Percentiles rank a stretch among this genome's conserved stretches.
Evolutionary conservation across 176 grass and related monocot genomes (phyloP).

Genomic region (Dactylis glomerata): DNA sequence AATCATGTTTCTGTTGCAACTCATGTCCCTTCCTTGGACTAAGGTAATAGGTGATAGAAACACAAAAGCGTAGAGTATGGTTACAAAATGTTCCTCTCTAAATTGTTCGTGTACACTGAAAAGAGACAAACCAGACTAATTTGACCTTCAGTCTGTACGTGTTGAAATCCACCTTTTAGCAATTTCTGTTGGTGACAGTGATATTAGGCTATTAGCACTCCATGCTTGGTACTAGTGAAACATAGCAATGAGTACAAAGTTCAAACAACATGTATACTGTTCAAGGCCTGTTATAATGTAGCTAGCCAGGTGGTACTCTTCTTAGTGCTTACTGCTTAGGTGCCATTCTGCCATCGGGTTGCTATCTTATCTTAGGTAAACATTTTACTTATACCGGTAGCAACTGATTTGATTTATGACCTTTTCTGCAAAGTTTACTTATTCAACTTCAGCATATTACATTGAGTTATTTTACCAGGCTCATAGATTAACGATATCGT

Average conservation of each 20-base stretch:
- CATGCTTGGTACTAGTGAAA: background rate
- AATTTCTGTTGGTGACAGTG: conserved; percentile 4
- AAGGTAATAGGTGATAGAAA: background rate
- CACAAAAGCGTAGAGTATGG: background rate
- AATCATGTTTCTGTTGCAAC: background rate
- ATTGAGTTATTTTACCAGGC: background rate
- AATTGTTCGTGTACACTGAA: conserved; percentile 4
- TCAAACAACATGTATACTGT: background rate
- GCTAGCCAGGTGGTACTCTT: background rate
- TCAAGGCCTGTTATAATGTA: background rate
- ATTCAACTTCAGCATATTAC: background rate
- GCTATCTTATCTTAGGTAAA: background rate
- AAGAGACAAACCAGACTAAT: background rate
- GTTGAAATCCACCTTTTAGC: background rate
- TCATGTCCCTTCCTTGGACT: background rate
- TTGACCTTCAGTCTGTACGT: background rate
- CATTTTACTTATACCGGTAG: conserved; percentile 22
- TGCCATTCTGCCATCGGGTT: background rate
- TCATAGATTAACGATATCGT: background rate
- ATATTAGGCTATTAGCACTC: background rate
- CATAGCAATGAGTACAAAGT: background rate
- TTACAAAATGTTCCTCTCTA: background rate
- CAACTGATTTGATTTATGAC: background rate
- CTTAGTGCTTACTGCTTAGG: background rate
- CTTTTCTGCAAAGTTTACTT: conserved; percentile 5